Percentiles rank a stretch among this genome's conserved stretches.
Evolutionary conservation across 179 eudicot genomes (phyloP).

Genomic region (Spergularia azorica): DNA sequence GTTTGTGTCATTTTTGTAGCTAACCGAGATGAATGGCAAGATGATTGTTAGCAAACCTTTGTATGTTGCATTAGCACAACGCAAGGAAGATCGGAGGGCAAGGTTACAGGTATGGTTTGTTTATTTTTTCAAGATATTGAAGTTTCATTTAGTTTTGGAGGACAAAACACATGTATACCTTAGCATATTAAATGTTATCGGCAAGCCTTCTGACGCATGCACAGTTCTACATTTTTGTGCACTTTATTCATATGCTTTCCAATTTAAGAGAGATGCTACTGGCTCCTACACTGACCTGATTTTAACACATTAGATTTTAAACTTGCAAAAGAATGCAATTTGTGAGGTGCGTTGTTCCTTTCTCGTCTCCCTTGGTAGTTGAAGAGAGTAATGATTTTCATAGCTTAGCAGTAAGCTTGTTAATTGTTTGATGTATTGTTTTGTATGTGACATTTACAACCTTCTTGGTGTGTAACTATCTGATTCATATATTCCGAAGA

Average conservation of each 20-base stretch:
- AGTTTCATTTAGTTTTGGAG: no score
- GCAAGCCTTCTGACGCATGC: neutral
- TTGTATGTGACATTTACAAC: no score
- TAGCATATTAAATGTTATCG: no score
- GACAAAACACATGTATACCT: no score
- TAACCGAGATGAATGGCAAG: slow-evolving; percentile 80
- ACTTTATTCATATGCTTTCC: no score
- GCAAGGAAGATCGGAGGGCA: slow-evolving; percentile 90
- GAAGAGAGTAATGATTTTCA: neutral
- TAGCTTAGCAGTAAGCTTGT: neutral
- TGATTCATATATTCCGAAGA: no score
- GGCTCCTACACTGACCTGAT: no score
- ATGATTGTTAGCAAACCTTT: slow-evolving; percentile 79
- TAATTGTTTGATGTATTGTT: neutral
- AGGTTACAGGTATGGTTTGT: slow-evolving; percentile 63
- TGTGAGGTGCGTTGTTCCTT: neutral
- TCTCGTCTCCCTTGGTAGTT: no score
- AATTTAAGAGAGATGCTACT: no score
- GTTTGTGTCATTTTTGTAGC: slow-evolving; percentile 26
- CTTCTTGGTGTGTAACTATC: no score
- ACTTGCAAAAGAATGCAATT: neutral
- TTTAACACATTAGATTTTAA: neutral
- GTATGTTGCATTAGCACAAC: slow-evolving; percentile 90
- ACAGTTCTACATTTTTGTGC: neutral
- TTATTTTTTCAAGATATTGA: neutral